Conservation (phyloP, 805 yeast species). For the Nakazawaea anatomiae region DNA sequence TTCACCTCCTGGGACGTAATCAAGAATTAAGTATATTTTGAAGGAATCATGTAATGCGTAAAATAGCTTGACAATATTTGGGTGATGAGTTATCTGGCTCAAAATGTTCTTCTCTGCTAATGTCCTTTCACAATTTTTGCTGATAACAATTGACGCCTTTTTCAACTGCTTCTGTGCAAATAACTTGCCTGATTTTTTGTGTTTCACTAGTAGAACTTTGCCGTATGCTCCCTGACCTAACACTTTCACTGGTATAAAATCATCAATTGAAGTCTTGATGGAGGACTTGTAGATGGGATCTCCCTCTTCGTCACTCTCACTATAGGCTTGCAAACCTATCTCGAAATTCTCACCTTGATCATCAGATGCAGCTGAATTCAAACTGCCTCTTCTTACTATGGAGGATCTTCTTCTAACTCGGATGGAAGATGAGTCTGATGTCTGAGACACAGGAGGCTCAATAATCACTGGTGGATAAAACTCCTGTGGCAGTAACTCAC, state of each 20-base stretch:
- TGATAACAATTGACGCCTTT: slow-evolving; percentile 73
- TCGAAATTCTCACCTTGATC: slow-evolving; percentile 4
- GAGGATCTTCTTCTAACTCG: slow-evolving; percentile 9
- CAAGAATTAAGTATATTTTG: slow-evolving; percentile 69
- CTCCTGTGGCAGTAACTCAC: background rate
- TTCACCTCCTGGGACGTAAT: slow-evolving; percentile 89
- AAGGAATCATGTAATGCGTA: slow-evolving; percentile 80
- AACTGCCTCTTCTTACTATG: slow-evolving; percentile 1
- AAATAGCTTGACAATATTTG: slow-evolving; percentile 73
- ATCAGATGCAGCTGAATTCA: background rate
- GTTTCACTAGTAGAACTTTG: slow-evolving; percentile 73
- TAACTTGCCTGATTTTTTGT: slow-evolving; percentile 51
- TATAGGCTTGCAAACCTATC: slow-evolving; percentile 5
- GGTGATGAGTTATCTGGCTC: slow-evolving; percentile 63
- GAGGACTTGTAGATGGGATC: background rate
- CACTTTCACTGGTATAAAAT: slow-evolving; percentile 71
- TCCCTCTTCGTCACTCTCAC: slow-evolving; percentile 3
- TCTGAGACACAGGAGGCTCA: background rate
- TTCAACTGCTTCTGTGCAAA: slow-evolving; percentile 85
- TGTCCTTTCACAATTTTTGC: slow-evolving; percentile 63
- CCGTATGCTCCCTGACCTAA: slow-evolving; percentile 89
- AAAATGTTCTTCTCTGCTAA: slow-evolving; percentile 74
- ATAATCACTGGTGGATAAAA: background rate
- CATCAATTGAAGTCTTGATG: slow-evolving; percentile 27
- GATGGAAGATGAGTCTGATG: background rate